phyloP scores from a whole-genome alignment of 1,284 basidiomycete species.

The Ceratobasidium sp. region DNA sequence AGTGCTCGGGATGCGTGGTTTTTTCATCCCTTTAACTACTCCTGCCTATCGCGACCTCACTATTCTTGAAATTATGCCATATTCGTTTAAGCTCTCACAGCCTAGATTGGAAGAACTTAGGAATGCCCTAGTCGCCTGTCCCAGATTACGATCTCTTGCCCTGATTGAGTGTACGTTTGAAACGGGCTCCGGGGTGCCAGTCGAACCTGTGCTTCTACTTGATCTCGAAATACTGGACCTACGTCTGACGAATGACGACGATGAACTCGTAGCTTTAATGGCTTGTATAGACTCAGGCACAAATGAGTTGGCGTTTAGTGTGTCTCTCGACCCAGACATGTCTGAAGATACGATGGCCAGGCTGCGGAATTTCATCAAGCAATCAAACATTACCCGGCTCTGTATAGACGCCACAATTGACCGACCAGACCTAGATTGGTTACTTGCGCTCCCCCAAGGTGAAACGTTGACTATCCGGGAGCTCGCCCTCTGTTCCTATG shows the following conservation, averaged over 20 bases:
- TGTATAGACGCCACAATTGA: not conserved
- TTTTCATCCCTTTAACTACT: not conserved
- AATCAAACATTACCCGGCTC: not conserved
- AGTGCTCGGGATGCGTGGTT: not conserved
- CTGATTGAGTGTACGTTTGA: not conserved
- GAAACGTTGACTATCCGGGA: not conserved
- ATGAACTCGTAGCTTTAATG: not conserved
- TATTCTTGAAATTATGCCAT: not conserved
- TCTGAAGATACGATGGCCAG: not conserved
- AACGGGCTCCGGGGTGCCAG: not conserved
- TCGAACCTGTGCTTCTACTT: not conserved
- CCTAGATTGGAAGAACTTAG: not conserved
- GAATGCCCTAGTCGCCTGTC: not conserved
- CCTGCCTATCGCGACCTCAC: not conserved
- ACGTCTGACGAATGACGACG: not conserved
- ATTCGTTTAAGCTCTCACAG: not conserved
- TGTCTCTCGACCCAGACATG: not conserved
- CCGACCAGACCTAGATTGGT: not conserved
- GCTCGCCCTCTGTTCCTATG: not conserved
- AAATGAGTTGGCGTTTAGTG: not conserved
- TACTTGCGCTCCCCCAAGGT: not conserved
- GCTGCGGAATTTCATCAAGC: not conserved
- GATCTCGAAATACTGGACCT: not conserved
- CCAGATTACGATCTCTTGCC: not conserved
- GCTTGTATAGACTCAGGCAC: not conserved